A percentile compares a stretch with the other conserved stretches of the same genome.
phyloP scores from a whole-genome alignment of 495 filamentous ascomycete species.

The Penicillium mononematosum region DNA sequence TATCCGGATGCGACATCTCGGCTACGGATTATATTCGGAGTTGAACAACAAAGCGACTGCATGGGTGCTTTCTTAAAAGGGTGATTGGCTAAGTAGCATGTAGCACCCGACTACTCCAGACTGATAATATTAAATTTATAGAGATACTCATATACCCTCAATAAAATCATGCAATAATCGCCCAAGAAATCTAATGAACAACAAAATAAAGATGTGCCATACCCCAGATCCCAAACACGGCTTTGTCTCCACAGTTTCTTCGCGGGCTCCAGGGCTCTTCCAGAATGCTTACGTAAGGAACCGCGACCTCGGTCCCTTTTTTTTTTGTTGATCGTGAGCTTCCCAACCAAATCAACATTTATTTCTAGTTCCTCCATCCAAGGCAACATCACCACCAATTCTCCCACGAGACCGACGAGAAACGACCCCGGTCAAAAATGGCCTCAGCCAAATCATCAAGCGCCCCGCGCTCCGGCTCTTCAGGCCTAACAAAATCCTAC shows the following conservation, averaged over 20 bases:
- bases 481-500: constrained; percentile 49
- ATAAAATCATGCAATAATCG: background rate
- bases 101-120: background rate
- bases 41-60: background rate
- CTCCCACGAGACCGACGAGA: constrained; percentile 6
- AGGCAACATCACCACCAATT: constrained; percentile 14
- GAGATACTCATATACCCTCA: background rate
- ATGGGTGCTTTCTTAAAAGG: background rate
- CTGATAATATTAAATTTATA: background rate
- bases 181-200: background rate
- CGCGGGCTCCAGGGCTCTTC: constrained; percentile 14
- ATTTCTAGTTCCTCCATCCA: constrained; percentile 5
- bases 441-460: constrained; percentile 8
- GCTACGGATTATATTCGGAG: background rate
- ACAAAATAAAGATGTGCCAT: background rate
- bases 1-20: background rate
- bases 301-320: constrained; percentile 18
- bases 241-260: constrained; percentile 7
- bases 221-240: constrained; percentile 6
- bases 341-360: constrained; percentile 17
- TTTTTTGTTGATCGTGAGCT: constrained; percentile 14
- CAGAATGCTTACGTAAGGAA: constrained; percentile 27
- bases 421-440: background rate
- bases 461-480: constrained; percentile 22
- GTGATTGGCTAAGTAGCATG: background rate